Evolutionary conservation across 2,329 filamentous ascomycete genomes (phyloP).

Genomic region (Scytalidium lignicola): DNA sequence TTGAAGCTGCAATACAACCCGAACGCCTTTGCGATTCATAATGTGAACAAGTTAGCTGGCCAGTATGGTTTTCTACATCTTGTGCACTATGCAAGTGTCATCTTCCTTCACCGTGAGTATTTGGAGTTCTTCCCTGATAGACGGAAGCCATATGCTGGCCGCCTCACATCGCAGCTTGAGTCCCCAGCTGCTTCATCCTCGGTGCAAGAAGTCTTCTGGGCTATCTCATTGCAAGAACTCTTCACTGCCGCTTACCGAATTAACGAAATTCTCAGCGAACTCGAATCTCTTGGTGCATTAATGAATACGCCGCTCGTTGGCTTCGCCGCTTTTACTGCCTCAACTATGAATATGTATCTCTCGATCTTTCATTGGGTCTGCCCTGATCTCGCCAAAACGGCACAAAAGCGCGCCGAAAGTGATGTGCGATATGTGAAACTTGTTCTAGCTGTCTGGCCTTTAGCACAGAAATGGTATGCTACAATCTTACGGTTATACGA

Average conservation of each 20-base stretch:
- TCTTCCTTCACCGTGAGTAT: neutral
- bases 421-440: neutral
- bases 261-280: neutral
- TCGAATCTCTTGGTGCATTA: neutral
- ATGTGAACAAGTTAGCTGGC: neutral
- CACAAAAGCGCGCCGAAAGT: neutral
- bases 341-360: neutral
- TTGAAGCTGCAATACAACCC: neutral
- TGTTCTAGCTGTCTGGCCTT: too few relatives aligned
- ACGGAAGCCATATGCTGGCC: neutral
- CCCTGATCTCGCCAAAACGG: neutral
- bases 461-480: too few relatives aligned
- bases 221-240: neutral
- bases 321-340: conserved; percentile 1
- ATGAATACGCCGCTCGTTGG: conserved; percentile 1
- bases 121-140: conserved; percentile 1
- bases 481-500: neutral
- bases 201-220: neutral
- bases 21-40: neutral
- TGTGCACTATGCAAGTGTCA: neutral
- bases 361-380: neutral
- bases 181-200: neutral
- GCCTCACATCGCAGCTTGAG: neutral
- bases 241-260: conserved; percentile 1
- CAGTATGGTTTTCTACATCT: neutral